Evolutionary conservation across 768 basidiomycete species (phyloP).

Genomic region (Amanita rimosa): DNA sequence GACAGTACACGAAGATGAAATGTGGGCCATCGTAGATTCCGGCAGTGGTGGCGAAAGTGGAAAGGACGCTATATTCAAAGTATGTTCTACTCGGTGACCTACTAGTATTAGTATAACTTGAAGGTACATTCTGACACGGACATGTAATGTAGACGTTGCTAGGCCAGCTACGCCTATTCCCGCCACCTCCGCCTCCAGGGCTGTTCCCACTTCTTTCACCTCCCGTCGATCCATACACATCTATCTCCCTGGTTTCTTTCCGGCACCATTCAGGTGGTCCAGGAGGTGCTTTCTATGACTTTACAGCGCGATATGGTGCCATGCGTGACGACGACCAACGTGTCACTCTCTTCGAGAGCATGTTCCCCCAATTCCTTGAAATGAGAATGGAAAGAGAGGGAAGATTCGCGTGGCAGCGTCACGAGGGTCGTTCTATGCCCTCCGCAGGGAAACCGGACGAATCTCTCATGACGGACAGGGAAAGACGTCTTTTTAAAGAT

Average conservation of each 20-base stretch:
- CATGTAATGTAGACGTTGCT: conserved; percentile 41
- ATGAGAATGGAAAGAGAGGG: conserved; percentile 14
- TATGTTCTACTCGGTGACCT: conserved; percentile 17
- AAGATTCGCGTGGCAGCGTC: conserved; percentile 6
- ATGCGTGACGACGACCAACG: conserved; percentile 71
- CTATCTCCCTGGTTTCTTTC: conserved; percentile 53
- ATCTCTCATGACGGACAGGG: conserved; percentile 15
- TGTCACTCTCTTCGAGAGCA: conserved; percentile 60
- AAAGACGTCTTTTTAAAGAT: conserved; percentile 32
- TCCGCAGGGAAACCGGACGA: conserved; percentile 8
- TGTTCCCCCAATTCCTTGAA: conserved; percentile 42
- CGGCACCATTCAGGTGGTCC: conserved; percentile 41
- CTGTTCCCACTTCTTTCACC: conserved; percentile 65
- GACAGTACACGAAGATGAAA: conserved; percentile 50
- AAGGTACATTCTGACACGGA: not conserved
- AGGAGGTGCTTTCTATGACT: conserved; percentile 77
- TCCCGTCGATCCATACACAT: conserved; percentile 32
- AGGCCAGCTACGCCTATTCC: conserved; percentile 61
- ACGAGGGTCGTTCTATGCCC: conserved; percentile 6
- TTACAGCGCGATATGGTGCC: conserved; percentile 85
- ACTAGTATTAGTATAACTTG: too few species aligned
- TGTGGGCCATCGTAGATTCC: conserved; percentile 68
- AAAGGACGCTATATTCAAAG: conserved; percentile 56
- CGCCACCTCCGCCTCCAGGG: conserved; percentile 47
- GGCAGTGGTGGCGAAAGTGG: conserved; percentile 36